These are phyloP conservation scores for Eleusine indica DNA, from an alignment of 176 grass and related monocot species.

Conservation along the genomic window DNA sequence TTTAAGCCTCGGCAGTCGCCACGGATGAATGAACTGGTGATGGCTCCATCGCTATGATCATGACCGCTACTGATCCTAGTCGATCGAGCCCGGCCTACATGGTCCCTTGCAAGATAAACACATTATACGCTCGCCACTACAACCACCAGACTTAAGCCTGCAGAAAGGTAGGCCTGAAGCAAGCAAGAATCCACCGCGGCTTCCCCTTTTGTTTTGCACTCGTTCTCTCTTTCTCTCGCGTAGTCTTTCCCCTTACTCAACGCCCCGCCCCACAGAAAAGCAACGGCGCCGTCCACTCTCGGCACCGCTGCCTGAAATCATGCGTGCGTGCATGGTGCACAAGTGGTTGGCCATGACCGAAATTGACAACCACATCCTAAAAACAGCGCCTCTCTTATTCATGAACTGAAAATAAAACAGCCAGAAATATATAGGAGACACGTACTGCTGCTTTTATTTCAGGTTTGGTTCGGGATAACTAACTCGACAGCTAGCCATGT, in stretches of 20 bases:
- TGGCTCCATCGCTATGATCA: conserved; percentile 26
- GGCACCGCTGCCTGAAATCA: conserved; percentile 16
- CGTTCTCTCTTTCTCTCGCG: neutral
- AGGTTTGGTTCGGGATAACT: conserved; percentile 21
- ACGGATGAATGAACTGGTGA: conserved; percentile 15
- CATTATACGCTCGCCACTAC: conserved; percentile 71
- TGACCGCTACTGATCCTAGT: conserved; percentile 41
- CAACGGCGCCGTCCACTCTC: conserved; percentile 34
- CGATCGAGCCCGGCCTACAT: neutral
- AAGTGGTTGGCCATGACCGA: conserved; percentile 35
- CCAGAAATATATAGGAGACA: neutral
- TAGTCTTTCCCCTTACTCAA: conserved; percentile 73
- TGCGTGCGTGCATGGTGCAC: conserved; percentile 38
- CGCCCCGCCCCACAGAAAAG: conserved; percentile 30
- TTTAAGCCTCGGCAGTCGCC: conserved; percentile 50
- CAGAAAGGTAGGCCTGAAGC: conserved; percentile 82
- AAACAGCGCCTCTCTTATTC: neutral
- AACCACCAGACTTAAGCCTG: conserved; percentile 89
- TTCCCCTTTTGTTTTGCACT: conserved; percentile 47
- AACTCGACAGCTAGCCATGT: conserved; percentile 16
- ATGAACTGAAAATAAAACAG: conserved; percentile 12
- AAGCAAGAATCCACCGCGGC: conserved; percentile 60
- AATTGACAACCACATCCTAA: neutral
- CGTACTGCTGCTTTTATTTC: neutral
- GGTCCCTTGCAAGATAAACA: conserved; percentile 55